A percentile compares a stretch with the other conserved stretches of the same genome.
phyloP scores from a whole-genome alignment of 345 rosid species.

The Theobroma cacao region DNA sequence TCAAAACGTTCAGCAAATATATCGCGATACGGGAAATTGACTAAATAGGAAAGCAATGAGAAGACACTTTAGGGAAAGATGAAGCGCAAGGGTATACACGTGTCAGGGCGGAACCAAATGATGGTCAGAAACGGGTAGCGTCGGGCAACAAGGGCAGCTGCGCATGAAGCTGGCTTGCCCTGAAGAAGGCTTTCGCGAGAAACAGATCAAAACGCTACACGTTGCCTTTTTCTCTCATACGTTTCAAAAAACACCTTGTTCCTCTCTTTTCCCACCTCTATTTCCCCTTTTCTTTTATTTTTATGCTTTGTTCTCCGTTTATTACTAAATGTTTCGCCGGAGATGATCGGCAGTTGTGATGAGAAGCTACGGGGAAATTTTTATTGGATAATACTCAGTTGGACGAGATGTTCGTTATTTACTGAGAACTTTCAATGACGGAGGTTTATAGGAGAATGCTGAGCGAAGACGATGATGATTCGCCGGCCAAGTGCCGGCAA shows the following conservation, averaged over 20 bases:
- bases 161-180: conserved; percentile 20
- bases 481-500: conserved; percentile 47
- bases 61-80: neutral
- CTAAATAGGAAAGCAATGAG: neutral
- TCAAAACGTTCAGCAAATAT: conserved; percentile 1
- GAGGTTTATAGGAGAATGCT: conserved; percentile 26
- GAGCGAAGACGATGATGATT: conserved; percentile 34
- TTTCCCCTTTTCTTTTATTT: neutral
- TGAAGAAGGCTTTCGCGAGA: conserved; percentile 16
- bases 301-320: neutral
- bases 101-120: conserved; percentile 5
- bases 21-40: conserved; percentile 17
- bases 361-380: neutral
- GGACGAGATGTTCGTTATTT: neutral
- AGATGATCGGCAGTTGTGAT: neutral
- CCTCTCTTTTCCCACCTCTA: neutral
- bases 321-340: no score
- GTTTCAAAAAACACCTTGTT: neutral
- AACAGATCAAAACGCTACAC: conserved; percentile 23
- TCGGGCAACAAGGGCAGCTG: conserved; percentile 18
- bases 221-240: conserved; percentile 10
- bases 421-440: conserved; percentile 4
- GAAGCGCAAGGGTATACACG: conserved; percentile 26
- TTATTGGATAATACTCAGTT: neutral
- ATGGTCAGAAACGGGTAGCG: conserved; percentile 17